Base-by-base conservation (phyloP, 1,284 basidiomycete species). In the Trichosporon asahii region DNA sequence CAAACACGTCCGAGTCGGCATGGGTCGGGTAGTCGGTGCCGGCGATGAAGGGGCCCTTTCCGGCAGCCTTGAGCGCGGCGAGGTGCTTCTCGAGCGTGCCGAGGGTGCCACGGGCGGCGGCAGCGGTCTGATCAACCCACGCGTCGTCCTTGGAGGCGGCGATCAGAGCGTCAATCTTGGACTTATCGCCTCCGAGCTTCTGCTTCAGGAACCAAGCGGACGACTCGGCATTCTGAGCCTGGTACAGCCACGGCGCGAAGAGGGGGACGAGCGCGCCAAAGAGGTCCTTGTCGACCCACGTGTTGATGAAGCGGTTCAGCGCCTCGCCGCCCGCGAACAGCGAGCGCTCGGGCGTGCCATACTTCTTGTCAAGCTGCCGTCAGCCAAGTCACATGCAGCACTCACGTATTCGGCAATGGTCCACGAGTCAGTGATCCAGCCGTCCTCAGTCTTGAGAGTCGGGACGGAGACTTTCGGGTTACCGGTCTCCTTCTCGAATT, bases 381-480 rank as follows among this genome's bases (percentile, higher is more conserved):
- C 31, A 65, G 61, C 3, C 2, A 4, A 14, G 11, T 53, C 23
- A 4, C 23, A 21, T 31, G 5, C 14, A 14, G 1, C 2, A 74
- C 76, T 74, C 65, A 79, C 77, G 55, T 69, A 78, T 67, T 78
- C 70, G 3, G 79, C 79, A 64, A 80, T 78, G 31, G 61, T 70
- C 72, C 73, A 79, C 18, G 76, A 77, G 67, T 80, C 79, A 14
- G 76, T 78, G n/a, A 77, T 73, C 23, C 66, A 77, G 44, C 69
- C 67, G n/a, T 72, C 76, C 15, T 70, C 71, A 7, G 31, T 44
- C 29, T 75, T 68, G 60, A 80, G 66, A 4, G 77, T 79, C 2
- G 78, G 78, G 21, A 79, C 77, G 1, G 77, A 76, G n/a, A 79
- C 74, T n/a, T 77, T 72, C 7, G 72, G 63, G 71, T 79, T 78